Evolutionary conservation across 306 rosid genomes (phyloP), one percentile per base, ranked within the genome.

Genomic region (Inga leiocalycina): DNA sequence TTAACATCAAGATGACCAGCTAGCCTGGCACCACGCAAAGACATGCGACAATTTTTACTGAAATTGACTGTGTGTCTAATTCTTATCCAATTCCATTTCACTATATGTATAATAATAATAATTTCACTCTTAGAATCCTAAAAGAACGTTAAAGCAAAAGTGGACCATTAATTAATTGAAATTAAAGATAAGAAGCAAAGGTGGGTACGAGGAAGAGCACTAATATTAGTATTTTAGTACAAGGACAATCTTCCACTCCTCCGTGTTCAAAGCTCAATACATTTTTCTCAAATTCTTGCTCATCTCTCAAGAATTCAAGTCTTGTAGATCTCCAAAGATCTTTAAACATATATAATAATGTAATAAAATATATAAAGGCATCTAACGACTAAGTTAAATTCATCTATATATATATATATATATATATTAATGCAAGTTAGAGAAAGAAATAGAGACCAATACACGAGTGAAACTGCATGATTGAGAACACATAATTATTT

Each of bases 231-330:
- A n/a, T 59, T 59, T n/a, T 10, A 59, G 66, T 9, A 59, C 66
- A n/a, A 9, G 66, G 66, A 2, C 66, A 20, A 59, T 59, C 66
- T 22, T 71, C 86, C 88, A 88, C 89, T 75, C 73, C 84, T 81
- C 81, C 83, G 88, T 75, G 89, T 86, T 86, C 69, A 56, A 65
- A 79, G 86, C 87, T 59, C 35, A 14, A 52, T n/a, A 4, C 19
- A 19, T 35, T 6, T 30, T 61, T 41, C 44, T 34, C 62, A 20
- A 14, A 4, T 57, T 11, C 8, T 57, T 12, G 65, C 65, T 57
- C 66, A 22, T 59, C 15, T 59, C 32, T 59, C 66, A 59, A 59
- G 34, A 59, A 59, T 22, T 22, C 66, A 59, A 59, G 66, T 59
- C 32, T 57, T n/a, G 32, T 57, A 57, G 14, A 59, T 59, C 66